Conservation (phyloP, 1,139 yeast species). For the Hansenula sp. region DNA sequence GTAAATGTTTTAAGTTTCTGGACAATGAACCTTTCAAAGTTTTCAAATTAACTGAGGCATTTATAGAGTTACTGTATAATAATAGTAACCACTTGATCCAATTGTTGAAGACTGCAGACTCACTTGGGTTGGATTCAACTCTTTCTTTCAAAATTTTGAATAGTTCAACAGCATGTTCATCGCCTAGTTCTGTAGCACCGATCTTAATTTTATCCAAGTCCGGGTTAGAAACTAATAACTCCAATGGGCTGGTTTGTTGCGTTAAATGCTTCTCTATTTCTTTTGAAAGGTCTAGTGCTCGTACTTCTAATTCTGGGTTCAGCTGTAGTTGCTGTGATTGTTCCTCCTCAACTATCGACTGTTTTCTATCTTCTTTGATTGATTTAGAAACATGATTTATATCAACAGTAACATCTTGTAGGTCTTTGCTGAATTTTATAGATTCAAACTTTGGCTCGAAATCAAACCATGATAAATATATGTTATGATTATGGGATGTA, state of each 20-base stretch:
- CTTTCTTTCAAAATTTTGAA: slow-evolving; percentile 66
- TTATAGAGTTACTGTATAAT: slow-evolving; percentile 66
- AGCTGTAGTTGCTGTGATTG: neutral
- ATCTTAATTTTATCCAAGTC: slow-evolving; percentile 61
- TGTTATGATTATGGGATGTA: neutral
- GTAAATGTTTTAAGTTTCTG: slow-evolving; percentile 64
- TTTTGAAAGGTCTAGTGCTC: slow-evolving; percentile 13
- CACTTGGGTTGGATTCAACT: slow-evolving; percentile 55
- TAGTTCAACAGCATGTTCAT: slow-evolving; percentile 58
- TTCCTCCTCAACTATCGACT: slow-evolving; percentile 5
- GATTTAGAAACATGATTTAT: slow-evolving; percentile 8
- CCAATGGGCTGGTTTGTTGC: slow-evolving; percentile 26
- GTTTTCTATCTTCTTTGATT: slow-evolving; percentile 2
- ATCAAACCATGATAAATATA: slow-evolving; percentile 19
- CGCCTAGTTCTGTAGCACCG: slow-evolving; percentile 55
- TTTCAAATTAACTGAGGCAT: slow-evolving; percentile 52
- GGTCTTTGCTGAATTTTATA: slow-evolving; percentile 14
- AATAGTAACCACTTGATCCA: slow-evolving; percentile 86
- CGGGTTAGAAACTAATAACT: slow-evolving; percentile 60
- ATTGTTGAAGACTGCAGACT: slow-evolving; percentile 65
- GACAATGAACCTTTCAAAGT: slow-evolving; percentile 61
- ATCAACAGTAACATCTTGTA: slow-evolving; percentile 9
- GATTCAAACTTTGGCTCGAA: slow-evolving; percentile 19
- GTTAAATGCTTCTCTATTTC: slow-evolving; percentile 10
- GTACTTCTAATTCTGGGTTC: slow-evolving; percentile 10